phyloP scores from a whole-genome alignment of 805 yeast species.

The Suhomyces xylopsoci region DNA sequence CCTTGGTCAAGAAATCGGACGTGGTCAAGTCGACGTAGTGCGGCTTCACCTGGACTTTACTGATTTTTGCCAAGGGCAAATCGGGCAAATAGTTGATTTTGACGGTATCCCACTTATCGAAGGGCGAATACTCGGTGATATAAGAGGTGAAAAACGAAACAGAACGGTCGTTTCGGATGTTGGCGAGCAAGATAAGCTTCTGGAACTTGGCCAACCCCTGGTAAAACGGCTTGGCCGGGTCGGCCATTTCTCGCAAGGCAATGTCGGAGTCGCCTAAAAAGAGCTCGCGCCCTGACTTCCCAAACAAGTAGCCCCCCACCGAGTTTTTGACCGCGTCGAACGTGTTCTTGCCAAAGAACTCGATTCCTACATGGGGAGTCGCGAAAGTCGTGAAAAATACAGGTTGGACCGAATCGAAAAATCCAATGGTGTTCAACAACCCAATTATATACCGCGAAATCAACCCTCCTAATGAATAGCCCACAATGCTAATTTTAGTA shows the following conservation, averaged over 20 bases:
- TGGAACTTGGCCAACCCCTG: conserved; percentile 58
- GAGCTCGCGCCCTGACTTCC: conserved; percentile 35
- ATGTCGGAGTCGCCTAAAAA: conserved; percentile 38
- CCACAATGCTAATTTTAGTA: conserved; percentile 36
- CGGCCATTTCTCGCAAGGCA: conserved; percentile 51
- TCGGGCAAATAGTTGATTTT: conserved; percentile 48
- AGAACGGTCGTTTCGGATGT: conserved; percentile 76
- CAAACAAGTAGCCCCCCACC: conserved; percentile 35
- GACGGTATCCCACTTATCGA: conserved; percentile 51
- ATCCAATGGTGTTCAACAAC: conserved; percentile 28
- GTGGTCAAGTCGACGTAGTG: conserved; percentile 50
- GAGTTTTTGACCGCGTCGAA: conserved; percentile 33
- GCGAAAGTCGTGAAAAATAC: conserved; percentile 41
- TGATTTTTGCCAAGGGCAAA: conserved; percentile 40
- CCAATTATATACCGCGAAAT: conserved; percentile 42
- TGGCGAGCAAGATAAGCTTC: conserved; percentile 62
- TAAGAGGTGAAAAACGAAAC: conserved; percentile 85
- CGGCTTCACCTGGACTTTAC: conserved; percentile 39
- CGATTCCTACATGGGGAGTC: conserved; percentile 44
- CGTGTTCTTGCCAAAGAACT: conserved; percentile 30
- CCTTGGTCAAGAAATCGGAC: conserved; percentile 17
- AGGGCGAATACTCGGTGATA: conserved; percentile 72
- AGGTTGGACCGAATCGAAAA: conserved; percentile 36
- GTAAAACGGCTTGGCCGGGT: conserved; percentile 47
- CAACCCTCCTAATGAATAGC: conserved; percentile 44